Conservation (phyloP, 2,329 filamentous ascomycete genomes). For the Diplodia intermedia region DNA sequence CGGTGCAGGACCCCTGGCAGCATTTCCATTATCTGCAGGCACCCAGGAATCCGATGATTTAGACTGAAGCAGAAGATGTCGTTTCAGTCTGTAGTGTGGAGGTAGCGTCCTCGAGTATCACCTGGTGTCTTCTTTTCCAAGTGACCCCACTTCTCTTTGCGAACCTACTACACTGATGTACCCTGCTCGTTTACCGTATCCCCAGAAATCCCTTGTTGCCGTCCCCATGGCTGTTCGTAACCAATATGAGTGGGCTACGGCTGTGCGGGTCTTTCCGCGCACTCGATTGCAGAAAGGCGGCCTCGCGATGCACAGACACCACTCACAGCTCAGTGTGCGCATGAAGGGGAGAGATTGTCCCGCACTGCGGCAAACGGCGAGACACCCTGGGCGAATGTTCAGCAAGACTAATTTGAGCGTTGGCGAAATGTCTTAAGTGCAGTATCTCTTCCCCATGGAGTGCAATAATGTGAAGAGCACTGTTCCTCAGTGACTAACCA, state of each 20-base stretch:
- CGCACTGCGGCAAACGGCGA: constrained; percentile 24
- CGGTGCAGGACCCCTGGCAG: constrained; percentile 2
- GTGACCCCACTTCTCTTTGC: constrained; percentile 7
- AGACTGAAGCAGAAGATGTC: background rate
- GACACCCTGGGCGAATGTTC: constrained; percentile 8
- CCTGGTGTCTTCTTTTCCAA: background rate
- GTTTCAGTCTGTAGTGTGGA: background rate
- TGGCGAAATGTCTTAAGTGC: constrained; percentile 19
- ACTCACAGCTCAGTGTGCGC: constrained; percentile 4
- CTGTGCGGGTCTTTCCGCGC: constrained; percentile 24
- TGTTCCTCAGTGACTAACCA: constrained; percentile 2
- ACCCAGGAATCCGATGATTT: background rate
- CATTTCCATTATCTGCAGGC: constrained; percentile 3
- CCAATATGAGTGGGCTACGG: constrained; percentile 12
- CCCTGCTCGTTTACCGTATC: constrained; percentile 9
- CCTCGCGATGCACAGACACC: constrained; percentile 31
- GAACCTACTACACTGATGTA: background rate
- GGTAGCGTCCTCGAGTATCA: constrained; percentile 5
- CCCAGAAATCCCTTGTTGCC: constrained; percentile 2
- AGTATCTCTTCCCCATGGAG: background rate
- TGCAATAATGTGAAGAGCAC: background rate
- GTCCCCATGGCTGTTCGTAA: constrained; percentile 3
- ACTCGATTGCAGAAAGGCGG: constrained; percentile 24
- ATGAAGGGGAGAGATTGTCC: constrained; percentile 24
- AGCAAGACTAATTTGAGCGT: constrained; percentile 17